phyloP scores from a whole-genome alignment of 352 stramenopile species.

The Phytopythium kandeliae region DNA sequence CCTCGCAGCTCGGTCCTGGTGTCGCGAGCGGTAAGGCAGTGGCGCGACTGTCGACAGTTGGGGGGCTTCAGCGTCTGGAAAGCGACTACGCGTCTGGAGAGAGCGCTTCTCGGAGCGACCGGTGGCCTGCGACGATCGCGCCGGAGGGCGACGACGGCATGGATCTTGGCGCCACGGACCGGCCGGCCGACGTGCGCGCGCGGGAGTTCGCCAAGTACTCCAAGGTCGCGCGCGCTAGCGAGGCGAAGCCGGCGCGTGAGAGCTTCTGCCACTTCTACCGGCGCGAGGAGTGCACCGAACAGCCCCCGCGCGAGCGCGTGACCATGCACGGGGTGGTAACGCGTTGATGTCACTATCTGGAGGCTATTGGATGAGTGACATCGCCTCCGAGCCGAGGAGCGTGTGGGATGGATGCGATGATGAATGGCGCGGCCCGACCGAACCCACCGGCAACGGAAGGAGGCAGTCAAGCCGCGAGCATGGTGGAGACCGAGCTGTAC shows the following conservation, averaged over 20 bases:
- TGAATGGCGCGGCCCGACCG: too few species aligned
- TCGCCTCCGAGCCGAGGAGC: too few species aligned
- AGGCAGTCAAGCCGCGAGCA: too few species aligned
- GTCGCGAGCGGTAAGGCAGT: not conserved
- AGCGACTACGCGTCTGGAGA: slow-evolving; percentile 1
- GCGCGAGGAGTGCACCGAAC: slow-evolving; percentile 42
- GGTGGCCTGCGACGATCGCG: slow-evolving; percentile 3
- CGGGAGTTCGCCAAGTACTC: slow-evolving; percentile 41
- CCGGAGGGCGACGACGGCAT: not conserved
- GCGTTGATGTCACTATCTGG: slow-evolving; percentile 6
- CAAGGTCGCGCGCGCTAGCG: slow-evolving; percentile 48
- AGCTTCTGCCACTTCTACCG: slow-evolving; percentile 69
- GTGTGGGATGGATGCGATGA: too few species aligned
- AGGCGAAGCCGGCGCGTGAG: slow-evolving; percentile 25
- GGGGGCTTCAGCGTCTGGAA: not conserved
- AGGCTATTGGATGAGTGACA: not conserved
- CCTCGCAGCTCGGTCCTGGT: not conserved
- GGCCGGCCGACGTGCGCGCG: slow-evolving; percentile 3
- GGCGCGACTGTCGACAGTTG: not conserved
- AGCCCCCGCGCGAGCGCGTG: slow-evolving; percentile 20
- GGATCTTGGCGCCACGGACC: not conserved
- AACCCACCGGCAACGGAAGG: slow-evolving; percentile 5
- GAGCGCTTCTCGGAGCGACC: not conserved
- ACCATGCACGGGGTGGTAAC: slow-evolving; percentile 17
- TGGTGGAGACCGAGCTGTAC: slow-evolving; percentile 39